Base-by-base conservation (phyloP, 768 basidiomycete genomes). In the Russula sp. region DNA sequence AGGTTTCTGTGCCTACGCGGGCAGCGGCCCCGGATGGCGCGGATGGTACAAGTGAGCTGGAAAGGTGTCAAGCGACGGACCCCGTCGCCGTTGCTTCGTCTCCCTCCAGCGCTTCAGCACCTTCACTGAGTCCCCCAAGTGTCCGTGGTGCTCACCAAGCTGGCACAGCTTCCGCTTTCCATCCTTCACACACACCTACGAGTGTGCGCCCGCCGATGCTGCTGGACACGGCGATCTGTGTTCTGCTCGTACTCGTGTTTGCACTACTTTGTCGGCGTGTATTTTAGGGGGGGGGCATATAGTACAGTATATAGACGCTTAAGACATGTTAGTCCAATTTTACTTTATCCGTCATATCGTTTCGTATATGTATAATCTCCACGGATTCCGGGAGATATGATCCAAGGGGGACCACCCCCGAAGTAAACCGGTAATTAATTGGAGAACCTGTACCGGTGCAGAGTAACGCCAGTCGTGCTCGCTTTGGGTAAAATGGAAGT, bases 151-250 rank as follows among this genome's bases (percentile, higher is more conserved):
- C 52, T 22, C 56, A 16, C 51, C 56, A 54, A 35, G 56, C 37
- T 20, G 44, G 44, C 49, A 6, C 63, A 16, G 18, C 49, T 27
- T 27, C 63, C 10, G 22, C 47, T 42, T 57, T 50, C 49, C 40
- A 6, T 13, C 39, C 40, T 22, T 49, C 64, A 39, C 60, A 27
- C 49, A 18, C 58, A 27, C 49, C 22, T 42, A 8, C 37, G 35
- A 22, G 54, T 11, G 60, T 40, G 37, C 71, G 76, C 11, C 84
- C 88, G 27, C 88, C 88, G 27, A 70, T 89, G 31, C 73, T 89
- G 27, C 76, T 92, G 37, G 90, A 91, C 72, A 83, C 83, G 11
- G 84, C 85, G 34, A 91, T 92, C 63, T 85, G 86, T 71, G 77
- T 91, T 53, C 76, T 89, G 22, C 75, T 91, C 10, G 85, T 86